Percentiles rank a stretch among this genome's conserved stretches.
Conservation (phyloP, 2,329 filamentous ascomycete genomes). For the Amylocarpus encephaloides region DNA sequence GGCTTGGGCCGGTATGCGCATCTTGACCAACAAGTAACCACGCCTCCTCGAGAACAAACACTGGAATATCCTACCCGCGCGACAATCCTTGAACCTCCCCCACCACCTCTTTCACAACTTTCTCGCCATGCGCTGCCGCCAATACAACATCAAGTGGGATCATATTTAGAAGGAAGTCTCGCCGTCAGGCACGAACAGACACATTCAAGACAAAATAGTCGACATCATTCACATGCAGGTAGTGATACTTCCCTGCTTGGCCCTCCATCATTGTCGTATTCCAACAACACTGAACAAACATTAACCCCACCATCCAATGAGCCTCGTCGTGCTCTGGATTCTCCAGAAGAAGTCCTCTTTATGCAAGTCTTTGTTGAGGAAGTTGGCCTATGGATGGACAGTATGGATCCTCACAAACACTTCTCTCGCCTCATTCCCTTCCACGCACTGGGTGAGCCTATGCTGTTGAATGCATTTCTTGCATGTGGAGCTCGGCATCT, state of each 20-base stretch:
- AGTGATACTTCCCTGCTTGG: slow-evolving; percentile 31
- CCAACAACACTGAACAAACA: slow-evolving; percentile 23
- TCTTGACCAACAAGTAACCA: slow-evolving; percentile 35
- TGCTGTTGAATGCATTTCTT: slow-evolving; percentile 83
- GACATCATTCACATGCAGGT: slow-evolving; percentile 30
- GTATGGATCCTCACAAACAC: slow-evolving; percentile 76
- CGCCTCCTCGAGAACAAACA: slow-evolving; percentile 26
- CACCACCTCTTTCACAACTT: neutral
- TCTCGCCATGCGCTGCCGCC: slow-evolving; percentile 25
- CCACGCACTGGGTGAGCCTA: slow-evolving; percentile 72
- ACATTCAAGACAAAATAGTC: slow-evolving; percentile 26
- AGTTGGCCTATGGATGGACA: slow-evolving; percentile 91
- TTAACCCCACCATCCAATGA: slow-evolving; percentile 35
- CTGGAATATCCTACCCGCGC: slow-evolving; percentile 23
- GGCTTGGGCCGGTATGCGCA: slow-evolving; percentile 67
- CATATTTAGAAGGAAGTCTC: slow-evolving; percentile 22
- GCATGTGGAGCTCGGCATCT: slow-evolving; percentile 84
- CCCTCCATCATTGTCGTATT: slow-evolving; percentile 35
- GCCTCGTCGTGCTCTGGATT: slow-evolving; percentile 58
- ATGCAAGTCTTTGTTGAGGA: slow-evolving; percentile 92
- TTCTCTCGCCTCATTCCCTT: slow-evolving; percentile 82
- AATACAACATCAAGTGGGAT: slow-evolving; percentile 22
- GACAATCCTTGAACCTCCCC: slow-evolving; percentile 12
- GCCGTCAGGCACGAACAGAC: slow-evolving; percentile 22
- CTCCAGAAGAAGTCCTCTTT: slow-evolving; percentile 73